phyloP scores from a whole-genome alignment of 2,329 filamentous ascomycete genomes.

The Fusarium protoensiforme region DNA sequence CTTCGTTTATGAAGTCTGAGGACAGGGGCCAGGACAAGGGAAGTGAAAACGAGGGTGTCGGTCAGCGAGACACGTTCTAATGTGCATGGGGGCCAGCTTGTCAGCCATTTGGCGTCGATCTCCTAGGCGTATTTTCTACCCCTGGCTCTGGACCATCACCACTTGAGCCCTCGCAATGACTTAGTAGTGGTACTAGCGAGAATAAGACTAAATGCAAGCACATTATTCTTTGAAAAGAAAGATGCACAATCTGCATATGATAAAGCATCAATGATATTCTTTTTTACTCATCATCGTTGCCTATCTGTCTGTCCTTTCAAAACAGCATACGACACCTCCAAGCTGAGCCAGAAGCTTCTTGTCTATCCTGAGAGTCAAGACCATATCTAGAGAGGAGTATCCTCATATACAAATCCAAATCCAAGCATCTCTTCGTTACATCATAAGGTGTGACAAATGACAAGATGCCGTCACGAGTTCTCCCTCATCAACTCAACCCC shows the following conservation, averaged over 20 bases:
- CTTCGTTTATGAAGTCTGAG: conserved; percentile 4
- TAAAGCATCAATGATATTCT: not conserved
- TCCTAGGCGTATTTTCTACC: not conserved
- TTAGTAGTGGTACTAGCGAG: not conserved
- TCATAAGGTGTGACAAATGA: not conserved
- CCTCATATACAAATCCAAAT: not conserved
- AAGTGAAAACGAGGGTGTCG: not conserved
- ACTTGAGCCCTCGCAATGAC: not conserved
- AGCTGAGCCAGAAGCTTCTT: not conserved
- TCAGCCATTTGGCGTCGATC: not conserved
- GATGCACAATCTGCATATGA: not conserved
- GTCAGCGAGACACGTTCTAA: too few species aligned
- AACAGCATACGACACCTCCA: not conserved
- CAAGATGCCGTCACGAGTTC: not conserved
- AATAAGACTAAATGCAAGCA: not conserved
- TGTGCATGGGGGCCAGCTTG: not conserved
- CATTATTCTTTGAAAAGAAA: not conserved
- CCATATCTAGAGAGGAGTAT: not conserved
- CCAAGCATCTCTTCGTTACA: not conserved
- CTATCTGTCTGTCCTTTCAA: not conserved
- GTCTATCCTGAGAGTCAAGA: not conserved
- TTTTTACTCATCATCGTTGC: not conserved
- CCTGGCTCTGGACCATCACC: not conserved
- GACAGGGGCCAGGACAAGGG: not conserved
- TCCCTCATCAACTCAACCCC: not conserved